Conservation (phyloP, 768 basidiomycete species). For the Amanita muscaria region DNA sequence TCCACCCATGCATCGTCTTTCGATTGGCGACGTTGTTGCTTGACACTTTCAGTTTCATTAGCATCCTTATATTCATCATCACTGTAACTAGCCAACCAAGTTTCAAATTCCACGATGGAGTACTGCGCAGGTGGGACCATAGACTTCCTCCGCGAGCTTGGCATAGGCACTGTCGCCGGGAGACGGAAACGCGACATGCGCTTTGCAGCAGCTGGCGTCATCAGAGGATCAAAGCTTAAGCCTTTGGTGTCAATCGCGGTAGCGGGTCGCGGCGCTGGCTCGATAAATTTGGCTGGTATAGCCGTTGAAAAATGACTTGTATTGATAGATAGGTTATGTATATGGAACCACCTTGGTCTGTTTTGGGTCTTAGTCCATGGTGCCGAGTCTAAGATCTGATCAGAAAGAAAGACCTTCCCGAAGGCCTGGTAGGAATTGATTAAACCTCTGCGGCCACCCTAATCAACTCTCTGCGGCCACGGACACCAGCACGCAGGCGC, state of each 20-base stretch:
- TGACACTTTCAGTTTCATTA: conserved; percentile 32
- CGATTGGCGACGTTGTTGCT: conserved; percentile 40
- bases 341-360: too few relatives aligned
- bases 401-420: too few relatives aligned
- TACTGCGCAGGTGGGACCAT: conserved; percentile 75
- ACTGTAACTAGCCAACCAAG: conserved; percentile 60
- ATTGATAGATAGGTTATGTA: too few relatives aligned
- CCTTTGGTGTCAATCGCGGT: conserved; percentile 26
- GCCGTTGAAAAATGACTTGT: too few relatives aligned
- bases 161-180: conserved; percentile 44
- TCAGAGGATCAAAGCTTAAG: conserved; percentile 21
- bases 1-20: conserved; percentile 83
- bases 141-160: conserved; percentile 38
- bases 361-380: too few relatives aligned
- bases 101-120: conserved; percentile 77
- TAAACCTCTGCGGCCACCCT: too few relatives aligned
- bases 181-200: conserved; percentile 51
- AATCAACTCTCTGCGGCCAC: conserved; percentile 53
- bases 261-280: too few relatives aligned
- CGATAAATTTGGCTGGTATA: too few relatives aligned
- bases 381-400: too few relatives aligned
- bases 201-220: conserved; percentile 26
- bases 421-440: too few relatives aligned
- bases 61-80: conserved; percentile 33
- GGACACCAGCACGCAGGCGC: conserved; percentile 81